Conservation (phyloP, 2,329 filamentous ascomycete genomes). For the Purpureocillium lavendulum region DNA sequence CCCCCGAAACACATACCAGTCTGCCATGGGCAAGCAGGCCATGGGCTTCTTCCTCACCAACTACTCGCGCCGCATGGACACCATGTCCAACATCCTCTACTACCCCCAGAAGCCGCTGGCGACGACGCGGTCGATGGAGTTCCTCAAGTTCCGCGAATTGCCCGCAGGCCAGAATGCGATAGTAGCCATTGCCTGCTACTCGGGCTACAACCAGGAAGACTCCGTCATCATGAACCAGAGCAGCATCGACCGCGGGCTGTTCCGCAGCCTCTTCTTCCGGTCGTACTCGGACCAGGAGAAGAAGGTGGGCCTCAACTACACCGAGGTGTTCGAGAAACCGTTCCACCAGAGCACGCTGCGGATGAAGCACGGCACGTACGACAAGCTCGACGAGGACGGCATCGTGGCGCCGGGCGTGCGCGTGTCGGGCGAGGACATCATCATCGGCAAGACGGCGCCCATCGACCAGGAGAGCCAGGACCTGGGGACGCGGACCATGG, state of each 20-base stretch:
- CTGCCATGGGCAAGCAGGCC: constrained; percentile 99
- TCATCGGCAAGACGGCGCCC: constrained; percentile 96
- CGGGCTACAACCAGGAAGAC: constrained; percentile 99
- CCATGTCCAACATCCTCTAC: constrained; percentile 98
- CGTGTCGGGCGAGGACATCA: constrained; percentile 96
- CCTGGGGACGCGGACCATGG: constrained; percentile 80
- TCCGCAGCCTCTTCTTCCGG: constrained; percentile 96
- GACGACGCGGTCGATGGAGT: constrained; percentile 97
- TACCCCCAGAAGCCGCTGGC: constrained; percentile 97
- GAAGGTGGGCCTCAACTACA: constrained; percentile 83
- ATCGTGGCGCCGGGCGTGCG: constrained; percentile 89
- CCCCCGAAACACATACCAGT: constrained; percentile 97
- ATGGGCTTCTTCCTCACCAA: constrained; percentile 99
- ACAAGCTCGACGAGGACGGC: constrained; percentile 95
- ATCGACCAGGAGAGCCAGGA: constrained; percentile 90
- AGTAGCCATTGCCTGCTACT: constrained; percentile 94
- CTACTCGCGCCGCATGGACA: constrained; percentile 95
- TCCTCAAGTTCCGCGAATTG: constrained; percentile 93
- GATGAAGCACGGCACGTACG: constrained; percentile 90
- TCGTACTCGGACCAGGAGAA: constrained; percentile 97
- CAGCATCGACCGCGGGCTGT: constrained; percentile 93
- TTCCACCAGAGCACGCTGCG: constrained; percentile 80
- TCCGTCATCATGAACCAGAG: constrained; percentile 99
- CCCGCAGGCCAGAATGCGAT: constrained; percentile 97
- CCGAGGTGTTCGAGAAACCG: constrained; percentile 94